Evolutionary conservation across 1,139 yeast genomes (phyloP).

Genomic region (Pichia kudriavzevii): DNA sequence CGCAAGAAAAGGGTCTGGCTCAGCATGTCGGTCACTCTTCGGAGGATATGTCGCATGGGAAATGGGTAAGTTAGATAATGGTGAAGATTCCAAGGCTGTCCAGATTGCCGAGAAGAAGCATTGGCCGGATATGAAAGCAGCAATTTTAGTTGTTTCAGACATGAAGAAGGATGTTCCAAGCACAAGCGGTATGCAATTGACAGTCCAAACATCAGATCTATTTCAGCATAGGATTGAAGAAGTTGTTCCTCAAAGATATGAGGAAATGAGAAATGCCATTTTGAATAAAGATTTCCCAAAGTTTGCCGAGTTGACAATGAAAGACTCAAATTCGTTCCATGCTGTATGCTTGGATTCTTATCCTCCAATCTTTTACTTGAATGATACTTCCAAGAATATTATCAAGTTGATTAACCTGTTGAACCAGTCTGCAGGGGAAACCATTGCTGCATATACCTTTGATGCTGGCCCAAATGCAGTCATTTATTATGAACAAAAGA

Average conservation of each 20-base stretch:
- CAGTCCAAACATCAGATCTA: slow-evolving; percentile 82
- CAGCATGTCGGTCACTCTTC: slow-evolving; percentile 92
- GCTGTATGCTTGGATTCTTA: slow-evolving; percentile 91
- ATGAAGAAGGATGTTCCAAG: slow-evolving; percentile 92
- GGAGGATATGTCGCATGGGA: slow-evolving; percentile 99
- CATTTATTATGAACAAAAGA: slow-evolving; percentile 69
- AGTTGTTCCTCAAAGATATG: slow-evolving; percentile 82
- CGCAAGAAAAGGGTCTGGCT: slow-evolving; percentile 97
- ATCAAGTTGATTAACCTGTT: slow-evolving; percentile 75
- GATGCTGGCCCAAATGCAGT: slow-evolving; percentile 99
- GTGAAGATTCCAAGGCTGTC: slow-evolving; percentile 87
- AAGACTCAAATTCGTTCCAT: slow-evolving; percentile 94
- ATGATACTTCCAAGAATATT: slow-evolving; percentile 87
- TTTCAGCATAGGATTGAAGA: slow-evolving; percentile 68
- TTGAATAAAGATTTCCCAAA: slow-evolving; percentile 58
- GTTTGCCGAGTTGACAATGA: slow-evolving; percentile 90
- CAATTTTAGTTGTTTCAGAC: slow-evolving; percentile 86
- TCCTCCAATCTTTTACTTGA: slow-evolving; percentile 94
- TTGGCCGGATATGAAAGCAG: slow-evolving; percentile 93
- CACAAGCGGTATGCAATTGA: slow-evolving; percentile 92
- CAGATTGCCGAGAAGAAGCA: slow-evolving; percentile 76
- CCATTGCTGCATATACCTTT: slow-evolving; percentile 88
- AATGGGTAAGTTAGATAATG: slow-evolving; percentile 71
- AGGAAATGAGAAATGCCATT: slow-evolving; percentile 74
- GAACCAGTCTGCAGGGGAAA: slow-evolving; percentile 56